Percentiles rank a stretch among this genome's conserved stretches.
These are phyloP conservation scores for Dillenia turbinata DNA, from an alignment of 164 flowering plant genomes.

Conservation along the genomic window DNA sequence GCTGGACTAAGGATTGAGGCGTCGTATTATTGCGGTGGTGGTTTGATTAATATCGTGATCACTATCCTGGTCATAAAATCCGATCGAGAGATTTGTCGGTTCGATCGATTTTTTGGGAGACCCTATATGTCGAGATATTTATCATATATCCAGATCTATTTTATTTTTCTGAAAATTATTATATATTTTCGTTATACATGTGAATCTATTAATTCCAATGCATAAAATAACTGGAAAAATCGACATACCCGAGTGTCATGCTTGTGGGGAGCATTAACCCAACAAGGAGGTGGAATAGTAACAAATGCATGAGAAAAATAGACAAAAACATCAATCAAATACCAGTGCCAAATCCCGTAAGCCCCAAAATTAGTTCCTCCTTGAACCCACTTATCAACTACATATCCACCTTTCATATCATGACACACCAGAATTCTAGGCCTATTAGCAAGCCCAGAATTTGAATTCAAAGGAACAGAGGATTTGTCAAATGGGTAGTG, in stretches of 20 bases:
- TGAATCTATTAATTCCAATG: no score
- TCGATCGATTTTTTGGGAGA: no score
- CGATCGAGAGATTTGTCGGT: no score
- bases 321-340: slow-evolving; percentile 88
- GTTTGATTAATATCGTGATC: no score
- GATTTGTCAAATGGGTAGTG: slow-evolving; percentile 74
- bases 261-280: slow-evolving; percentile 83
- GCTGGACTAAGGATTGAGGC: no score
- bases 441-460: slow-evolving; percentile 31
- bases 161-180: no score
- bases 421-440: slow-evolving; percentile 78
- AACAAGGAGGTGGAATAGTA: slow-evolving; percentile 89
- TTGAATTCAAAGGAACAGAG: slow-evolving; percentile 38
- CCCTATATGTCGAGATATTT: no score
- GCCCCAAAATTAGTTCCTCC: slow-evolving; percentile 69
- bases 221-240: not conserved
- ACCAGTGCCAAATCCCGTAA: slow-evolving; percentile 90
- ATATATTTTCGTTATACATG: no score
- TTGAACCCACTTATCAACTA: slow-evolving; percentile 81
- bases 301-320: slow-evolving; percentile 85
- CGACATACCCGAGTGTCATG: slow-evolving; percentile 80
- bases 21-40: no score
- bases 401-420: slow-evolving; percentile 83
- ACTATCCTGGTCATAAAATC: no score
- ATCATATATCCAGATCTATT: no score